Base-by-base conservation (phyloP, 2,329 filamentous ascomycete species). In the Volutella citrinella region DNA sequence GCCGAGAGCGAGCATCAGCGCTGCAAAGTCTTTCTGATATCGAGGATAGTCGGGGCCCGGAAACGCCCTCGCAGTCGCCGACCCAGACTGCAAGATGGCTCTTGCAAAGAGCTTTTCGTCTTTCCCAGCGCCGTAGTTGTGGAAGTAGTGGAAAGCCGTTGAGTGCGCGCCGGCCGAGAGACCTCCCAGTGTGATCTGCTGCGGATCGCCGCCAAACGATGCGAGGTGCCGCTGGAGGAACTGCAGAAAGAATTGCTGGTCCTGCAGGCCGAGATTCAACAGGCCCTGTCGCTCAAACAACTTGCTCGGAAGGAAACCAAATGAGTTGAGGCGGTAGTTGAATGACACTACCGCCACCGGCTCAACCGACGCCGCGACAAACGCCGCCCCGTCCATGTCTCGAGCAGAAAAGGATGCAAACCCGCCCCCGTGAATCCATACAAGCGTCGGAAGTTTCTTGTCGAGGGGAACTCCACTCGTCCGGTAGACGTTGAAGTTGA, bases 221-320 rank as follows among this genome's bases (percentile, higher is more conserved):
- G 54, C 45, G 32, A 80, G 74, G 38, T 80, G 55, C 8, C 60
- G 61, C 30, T 76, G 67, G 0, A 79, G 68, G 63, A 76, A 80
- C 43, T 69, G 51, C 3, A 80, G 52, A 3, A 70, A 67, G 5
- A 68, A 66, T 11, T 66, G 62, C 44, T 77, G 72, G 38, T 79
- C 75, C 4, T 72, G 57, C 1, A 79, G 52, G 0, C 75, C 76
- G 1, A 70, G 68, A 38, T 81, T 80, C 8, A 74, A 36, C 13
- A 66, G 32, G 0, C 55, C 57, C 4, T 51, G 48, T 0, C 59
- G 55, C 19, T 66, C 61, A 7, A 61, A 49, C 14, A 64, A 33
- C 15, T 20, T 64, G 44, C 39, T 76, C 0, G 73, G 72, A 10
- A 76, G 60, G 11, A 51, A 59, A 0, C 69, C 69, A 0, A 72